Base-by-base conservation (phyloP, 805 yeast genomes). In the Yamadazyma scolyti region DNA sequence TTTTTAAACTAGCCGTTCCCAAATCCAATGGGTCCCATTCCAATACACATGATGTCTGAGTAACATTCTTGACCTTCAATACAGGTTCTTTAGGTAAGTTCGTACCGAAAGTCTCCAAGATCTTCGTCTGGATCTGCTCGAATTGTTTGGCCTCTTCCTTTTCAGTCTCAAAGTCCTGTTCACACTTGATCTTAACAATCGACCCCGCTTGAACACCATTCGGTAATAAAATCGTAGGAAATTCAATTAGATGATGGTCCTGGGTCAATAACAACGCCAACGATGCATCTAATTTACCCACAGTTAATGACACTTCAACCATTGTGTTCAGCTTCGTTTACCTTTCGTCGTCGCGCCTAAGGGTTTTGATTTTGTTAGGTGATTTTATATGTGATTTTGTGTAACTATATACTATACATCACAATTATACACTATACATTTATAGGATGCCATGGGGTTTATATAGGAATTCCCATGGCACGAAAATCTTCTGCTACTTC, bases 261-360 rank as follows among this genome's bases (percentile, higher is more conserved):
- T 82, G 75, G 12, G 98, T 90, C 22, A 94, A 73, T 26, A 93
- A 68, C 27, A 93, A 68, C 18, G 97, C 97, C 55, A 93, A 68
- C 2, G 97, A 88, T 9, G 97, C 96, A 54, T 93, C 98, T 26
- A 90, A 70, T 62, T 89, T 89, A 28, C 97, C 98, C 13, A 93
- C 97, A 1, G 97, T 89, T 22, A 90, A 72, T 25, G 94, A 82
- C 8, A 89, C 96, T 59, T 87, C 93, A 19, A 88, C 94, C 86
- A 82, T 82, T 8, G 9, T 33, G 20, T 7, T 8, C 20, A 9
- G 9, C 10, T 8, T 19, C 20, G 20, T 19, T 19, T 19, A 19
- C 9, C 10, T 19, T 19, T 8, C 10, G 7, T 19, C 20, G 20
- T 19, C 20, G 20, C 20, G 20, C 20, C 7, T 10, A 7, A 19